These are phyloP conservation scores for Chytriomyces sp. DNA, from an alignment of 192 early-diverging fungal species.

Conservation along the genomic window DNA sequence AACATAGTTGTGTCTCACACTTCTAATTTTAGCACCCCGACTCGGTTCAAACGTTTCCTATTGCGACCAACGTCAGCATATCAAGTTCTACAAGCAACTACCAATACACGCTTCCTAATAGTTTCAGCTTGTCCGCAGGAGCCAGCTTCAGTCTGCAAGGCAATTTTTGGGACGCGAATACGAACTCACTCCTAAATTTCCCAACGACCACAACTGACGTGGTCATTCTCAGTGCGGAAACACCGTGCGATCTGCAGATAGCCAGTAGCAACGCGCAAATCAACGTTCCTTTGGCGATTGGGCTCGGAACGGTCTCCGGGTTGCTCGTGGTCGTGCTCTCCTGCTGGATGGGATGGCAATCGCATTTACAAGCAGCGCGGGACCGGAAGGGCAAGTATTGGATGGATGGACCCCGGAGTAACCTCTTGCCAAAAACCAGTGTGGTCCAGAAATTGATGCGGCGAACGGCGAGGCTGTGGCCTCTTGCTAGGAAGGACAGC, in stretches of 20 bases:
- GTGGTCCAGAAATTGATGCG: no score
- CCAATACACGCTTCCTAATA: no score
- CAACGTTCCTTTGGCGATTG: conserved; percentile 13
- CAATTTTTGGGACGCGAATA: background rate
- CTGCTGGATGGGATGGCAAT: background rate
- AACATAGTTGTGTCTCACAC: no score
- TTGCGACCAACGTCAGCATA: no score
- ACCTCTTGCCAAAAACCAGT: no score
- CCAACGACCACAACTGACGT: conserved; percentile 11
- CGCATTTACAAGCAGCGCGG: background rate
- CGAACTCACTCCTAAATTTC: background rate
- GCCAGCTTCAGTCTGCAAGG: background rate
- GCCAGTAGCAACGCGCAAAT: background rate
- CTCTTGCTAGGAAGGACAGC: no score
- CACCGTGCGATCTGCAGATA: conserved; percentile 6
- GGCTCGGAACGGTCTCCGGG: background rate
- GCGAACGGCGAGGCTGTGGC: no score
- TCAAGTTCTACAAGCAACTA: no score
- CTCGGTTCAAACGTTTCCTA: no score
- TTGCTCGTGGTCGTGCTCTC: background rate
- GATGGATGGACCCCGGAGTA: conserved; percentile 23
- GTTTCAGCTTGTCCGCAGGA: no score
- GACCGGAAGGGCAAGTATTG: conserved; percentile 21
- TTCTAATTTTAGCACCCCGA: no score
- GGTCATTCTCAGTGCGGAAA: background rate